phyloP scores from a whole-genome alignment of 805 yeast genomes.

The Metschnikowia borealis region DNA sequence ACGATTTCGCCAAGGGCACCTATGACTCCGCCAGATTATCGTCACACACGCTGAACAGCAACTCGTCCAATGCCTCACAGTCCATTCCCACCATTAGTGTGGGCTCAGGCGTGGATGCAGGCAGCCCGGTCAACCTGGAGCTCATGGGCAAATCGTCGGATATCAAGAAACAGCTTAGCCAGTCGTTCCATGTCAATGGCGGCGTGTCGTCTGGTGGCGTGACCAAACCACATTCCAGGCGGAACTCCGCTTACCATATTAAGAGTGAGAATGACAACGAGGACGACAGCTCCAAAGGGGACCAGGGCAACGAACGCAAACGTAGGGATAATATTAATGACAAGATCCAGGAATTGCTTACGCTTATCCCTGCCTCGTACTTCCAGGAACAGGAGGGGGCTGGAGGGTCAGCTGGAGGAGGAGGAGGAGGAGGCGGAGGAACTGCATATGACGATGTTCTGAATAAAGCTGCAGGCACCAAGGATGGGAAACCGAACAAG shows the following conservation, averaged over 20 bases:
- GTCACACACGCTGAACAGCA: background rate
- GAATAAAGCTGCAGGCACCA: constrained; percentile 48
- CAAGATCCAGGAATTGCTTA: constrained; percentile 40
- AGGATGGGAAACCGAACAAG: constrained; percentile 81
- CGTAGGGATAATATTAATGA: constrained; percentile 43
- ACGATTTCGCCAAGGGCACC: background rate
- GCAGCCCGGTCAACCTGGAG: constrained; percentile 18
- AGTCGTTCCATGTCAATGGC: constrained; percentile 26
- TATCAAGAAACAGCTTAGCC: constrained; percentile 40
- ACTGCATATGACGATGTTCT: constrained; percentile 4
- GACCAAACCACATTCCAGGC: constrained; percentile 36
- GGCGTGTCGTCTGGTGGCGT: constrained; percentile 26
- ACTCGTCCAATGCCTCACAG: background rate
- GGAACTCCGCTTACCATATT: constrained; percentile 28
- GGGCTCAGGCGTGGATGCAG: constrained; percentile 20
- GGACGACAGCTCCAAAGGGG: constrained; percentile 25
- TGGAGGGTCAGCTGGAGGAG: constrained; percentile 12
- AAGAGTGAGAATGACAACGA: constrained; percentile 23
- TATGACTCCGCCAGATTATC: background rate
- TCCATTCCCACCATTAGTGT: constrained; percentile 30
- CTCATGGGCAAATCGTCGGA: constrained; percentile 31
- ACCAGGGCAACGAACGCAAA: constrained; percentile 38
- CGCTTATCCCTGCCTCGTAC: constrained; percentile 34
- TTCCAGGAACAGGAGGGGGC: constrained; percentile 30
- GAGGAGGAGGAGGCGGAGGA: constrained; percentile 1